These are phyloP conservation scores for Cornus kousa DNA, from an alignment of 148 eudicot species.

Conservation along the genomic window DNA sequence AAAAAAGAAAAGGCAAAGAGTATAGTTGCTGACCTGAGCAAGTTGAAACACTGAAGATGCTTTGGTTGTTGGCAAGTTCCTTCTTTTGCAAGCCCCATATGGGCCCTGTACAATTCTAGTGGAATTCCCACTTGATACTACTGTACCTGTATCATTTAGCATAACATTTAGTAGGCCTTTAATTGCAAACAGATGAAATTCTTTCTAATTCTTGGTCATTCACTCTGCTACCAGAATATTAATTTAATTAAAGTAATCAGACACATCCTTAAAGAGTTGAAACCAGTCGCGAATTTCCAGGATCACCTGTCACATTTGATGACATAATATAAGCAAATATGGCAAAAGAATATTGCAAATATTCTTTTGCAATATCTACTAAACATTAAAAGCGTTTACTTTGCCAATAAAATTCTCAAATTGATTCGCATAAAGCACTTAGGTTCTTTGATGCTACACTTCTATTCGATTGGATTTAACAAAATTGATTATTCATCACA, in stretches of 20 bases:
- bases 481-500: too few relatives aligned
- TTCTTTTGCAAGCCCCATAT: background rate
- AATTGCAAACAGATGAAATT: background rate
- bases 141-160: background rate
- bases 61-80: background rate
- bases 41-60: background rate
- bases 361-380: background rate
- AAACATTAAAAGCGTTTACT: constrained; percentile 1
- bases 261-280: background rate
- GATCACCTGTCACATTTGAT: background rate
- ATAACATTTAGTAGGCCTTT: background rate
- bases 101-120: background rate
- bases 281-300: background rate
- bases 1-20: background rate
- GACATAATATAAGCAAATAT: background rate
- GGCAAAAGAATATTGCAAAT: constrained; percentile 10
- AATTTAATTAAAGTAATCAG: background rate
- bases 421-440: background rate
- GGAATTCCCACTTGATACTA: background rate
- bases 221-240: background rate
- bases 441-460: background rate
- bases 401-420: background rate
- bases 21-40: background rate
- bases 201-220: background rate
- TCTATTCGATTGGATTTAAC: background rate